These are phyloP conservation scores for Colletotrichum lini DNA, from an alignment of 2,329 filamentous ascomycete species.

Conservation along the genomic window DNA sequence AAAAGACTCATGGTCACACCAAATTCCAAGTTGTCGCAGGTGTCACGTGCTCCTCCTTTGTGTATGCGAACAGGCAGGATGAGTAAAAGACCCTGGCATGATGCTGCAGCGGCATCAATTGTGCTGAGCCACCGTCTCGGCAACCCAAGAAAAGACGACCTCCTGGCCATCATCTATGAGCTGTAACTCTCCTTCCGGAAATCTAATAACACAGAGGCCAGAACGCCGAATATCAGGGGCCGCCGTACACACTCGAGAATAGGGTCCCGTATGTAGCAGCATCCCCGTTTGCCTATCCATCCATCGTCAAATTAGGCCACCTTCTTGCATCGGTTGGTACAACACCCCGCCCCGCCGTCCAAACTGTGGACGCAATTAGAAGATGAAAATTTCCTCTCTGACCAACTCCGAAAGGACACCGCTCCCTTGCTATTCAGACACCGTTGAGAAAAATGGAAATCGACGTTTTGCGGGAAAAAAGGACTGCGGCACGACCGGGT, in stretches of 20 bases:
- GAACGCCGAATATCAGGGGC: slow-evolving; percentile 30
- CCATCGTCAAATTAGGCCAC: slow-evolving; percentile 26
- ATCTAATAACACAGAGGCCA: slow-evolving; percentile 41
- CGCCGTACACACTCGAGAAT: not conserved
- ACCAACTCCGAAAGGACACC: slow-evolving; percentile 37
- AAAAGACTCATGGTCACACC: slow-evolving; percentile 10
- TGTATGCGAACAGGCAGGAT: slow-evolving; percentile 1
- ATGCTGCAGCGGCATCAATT: not conserved
- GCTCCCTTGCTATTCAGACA: slow-evolving; percentile 35
- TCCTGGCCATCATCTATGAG: slow-evolving; percentile 37
- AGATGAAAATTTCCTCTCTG: slow-evolving; percentile 13
- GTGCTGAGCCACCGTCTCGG: slow-evolving; percentile 1
- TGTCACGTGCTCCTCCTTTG: not conserved
- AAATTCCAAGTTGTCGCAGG: not conserved
- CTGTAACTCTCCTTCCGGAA: slow-evolving; percentile 13
- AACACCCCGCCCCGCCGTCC: not conserved
- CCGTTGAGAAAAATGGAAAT: slow-evolving; percentile 4
- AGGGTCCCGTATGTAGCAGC: not conserved
- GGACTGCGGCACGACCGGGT: not conserved
- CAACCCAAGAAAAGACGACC: slow-evolving; percentile 16
- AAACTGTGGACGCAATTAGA: slow-evolving; percentile 14
- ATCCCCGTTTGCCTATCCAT: slow-evolving; percentile 21
- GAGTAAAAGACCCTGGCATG: not conserved
- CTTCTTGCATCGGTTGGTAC: slow-evolving; percentile 10
- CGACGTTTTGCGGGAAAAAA: slow-evolving; percentile 8